A percentile compares a stretch with the other conserved stretches of the same genome.
phyloP scores from a whole-genome alignment of 2,329 filamentous ascomycete genomes.

The Aspergillus ustus region DNA sequence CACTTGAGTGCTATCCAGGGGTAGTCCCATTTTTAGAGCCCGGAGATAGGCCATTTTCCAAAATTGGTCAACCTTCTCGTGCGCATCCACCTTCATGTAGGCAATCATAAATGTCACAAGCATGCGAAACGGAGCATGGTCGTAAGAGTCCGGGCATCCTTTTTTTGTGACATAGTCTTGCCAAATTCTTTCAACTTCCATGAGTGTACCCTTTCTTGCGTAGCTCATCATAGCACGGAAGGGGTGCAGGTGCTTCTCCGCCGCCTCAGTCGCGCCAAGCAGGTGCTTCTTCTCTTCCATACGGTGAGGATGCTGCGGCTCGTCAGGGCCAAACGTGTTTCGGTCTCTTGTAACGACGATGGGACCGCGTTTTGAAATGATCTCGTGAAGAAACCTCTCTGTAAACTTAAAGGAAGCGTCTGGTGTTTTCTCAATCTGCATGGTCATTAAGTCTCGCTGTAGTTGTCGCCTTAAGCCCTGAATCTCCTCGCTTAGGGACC shows the following conservation, averaged over 20 bases:
- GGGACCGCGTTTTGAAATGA: conserved; percentile 43
- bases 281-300: background rate
- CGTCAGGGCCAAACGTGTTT: conserved; percentile 44
- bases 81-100: conserved; percentile 62
- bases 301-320: background rate
- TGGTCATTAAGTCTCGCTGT: conserved; percentile 37
- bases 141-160: conserved; percentile 22
- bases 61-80: conserved; percentile 64
- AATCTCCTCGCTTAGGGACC: conserved; percentile 38
- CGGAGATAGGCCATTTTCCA: conserved; percentile 68
- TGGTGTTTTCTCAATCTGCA: conserved; percentile 23
- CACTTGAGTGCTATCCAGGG: conserved; percentile 35
- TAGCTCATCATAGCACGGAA: conserved; percentile 58
- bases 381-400: conserved; percentile 43
- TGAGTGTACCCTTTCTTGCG: conserved; percentile 50
- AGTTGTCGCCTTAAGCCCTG: conserved; percentile 42
- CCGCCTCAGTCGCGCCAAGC: no score
- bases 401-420: conserved; percentile 35
- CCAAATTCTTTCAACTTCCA: conserved; percentile 60
- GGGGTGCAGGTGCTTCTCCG: background rate
- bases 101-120: conserved; percentile 71
- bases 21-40: conserved; percentile 51
- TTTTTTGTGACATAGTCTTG: conserved; percentile 51
- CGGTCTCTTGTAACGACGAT: conserved; percentile 43
- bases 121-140: conserved; percentile 58